Percentiles rank a stretch among this genome's conserved stretches.
Conservation (phyloP, 1,284 basidiomycete genomes). For the Ustilago nuda region DNA sequence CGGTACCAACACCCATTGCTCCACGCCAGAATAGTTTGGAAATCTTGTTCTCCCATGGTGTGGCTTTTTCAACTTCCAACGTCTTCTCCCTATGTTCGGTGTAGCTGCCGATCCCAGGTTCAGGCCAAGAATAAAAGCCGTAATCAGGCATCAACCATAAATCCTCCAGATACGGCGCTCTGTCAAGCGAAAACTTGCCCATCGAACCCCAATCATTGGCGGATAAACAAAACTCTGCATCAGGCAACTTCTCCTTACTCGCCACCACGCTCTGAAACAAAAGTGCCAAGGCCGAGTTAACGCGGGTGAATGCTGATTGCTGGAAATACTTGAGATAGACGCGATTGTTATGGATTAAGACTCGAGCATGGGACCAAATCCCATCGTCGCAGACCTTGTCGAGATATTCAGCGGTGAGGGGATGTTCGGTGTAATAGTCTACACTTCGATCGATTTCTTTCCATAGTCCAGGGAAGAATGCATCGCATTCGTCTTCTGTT, state of each 20-base stretch:
- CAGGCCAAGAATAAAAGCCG: slow-evolving; percentile 64
- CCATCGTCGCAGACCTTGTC: slow-evolving; percentile 62
- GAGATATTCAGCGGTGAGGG: slow-evolving; percentile 52
- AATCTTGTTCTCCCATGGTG: slow-evolving; percentile 53
- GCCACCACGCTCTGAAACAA: slow-evolving; percentile 56
- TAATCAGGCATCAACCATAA: slow-evolving; percentile 69
- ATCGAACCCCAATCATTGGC: slow-evolving; percentile 62
- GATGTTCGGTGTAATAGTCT: slow-evolving; percentile 51
- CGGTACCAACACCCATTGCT: slow-evolving; percentile 59
- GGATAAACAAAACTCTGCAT: slow-evolving; percentile 66
- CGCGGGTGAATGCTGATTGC: slow-evolving; percentile 54
- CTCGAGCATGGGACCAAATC: slow-evolving; percentile 60
- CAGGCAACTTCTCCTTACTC: slow-evolving; percentile 58
- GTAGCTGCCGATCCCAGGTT: slow-evolving; percentile 63
- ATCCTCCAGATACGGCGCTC: slow-evolving; percentile 54
- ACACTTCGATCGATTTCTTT: slow-evolving; percentile 60
- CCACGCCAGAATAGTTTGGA: slow-evolving; percentile 63
- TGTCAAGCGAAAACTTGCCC: slow-evolving; percentile 63
- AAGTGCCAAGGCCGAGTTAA: slow-evolving; percentile 55
- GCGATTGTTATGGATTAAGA: slow-evolving; percentile 64
- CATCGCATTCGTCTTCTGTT: slow-evolving; percentile 64
- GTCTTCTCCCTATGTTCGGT: slow-evolving; percentile 54
- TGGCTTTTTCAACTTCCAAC: slow-evolving; percentile 42
- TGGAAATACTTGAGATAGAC: slow-evolving; percentile 61
- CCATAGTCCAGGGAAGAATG: slow-evolving; percentile 63